Percentiles rank a stretch among this genome's conserved stretches.
phyloP scores from a whole-genome alignment of 2,329 filamentous ascomycete genomes.

The Monilinia laxa region DNA sequence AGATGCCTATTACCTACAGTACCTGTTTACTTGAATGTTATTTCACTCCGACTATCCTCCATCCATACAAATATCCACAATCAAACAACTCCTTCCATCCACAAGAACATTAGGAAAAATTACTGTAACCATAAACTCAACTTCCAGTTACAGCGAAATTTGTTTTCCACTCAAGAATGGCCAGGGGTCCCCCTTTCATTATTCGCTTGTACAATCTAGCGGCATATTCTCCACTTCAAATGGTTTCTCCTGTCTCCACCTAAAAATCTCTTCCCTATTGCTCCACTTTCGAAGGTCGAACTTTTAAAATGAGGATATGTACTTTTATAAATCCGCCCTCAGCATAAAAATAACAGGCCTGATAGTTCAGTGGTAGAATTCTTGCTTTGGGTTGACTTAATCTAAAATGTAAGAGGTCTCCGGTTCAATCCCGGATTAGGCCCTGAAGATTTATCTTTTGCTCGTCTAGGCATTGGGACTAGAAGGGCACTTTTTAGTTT shows the following conservation, averaged over 20 bases:
- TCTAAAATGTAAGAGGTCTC: conserved; percentile 13
- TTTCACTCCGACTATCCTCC: too few relatives aligned
- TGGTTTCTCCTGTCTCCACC: too few relatives aligned
- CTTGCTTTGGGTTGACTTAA: neutral
- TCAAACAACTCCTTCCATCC: too few relatives aligned
- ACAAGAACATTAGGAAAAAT: too few relatives aligned
- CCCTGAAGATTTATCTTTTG: neutral
- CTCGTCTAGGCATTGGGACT: neutral
- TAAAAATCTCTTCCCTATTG: neutral
- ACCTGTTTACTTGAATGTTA: too few relatives aligned
- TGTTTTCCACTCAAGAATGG: neutral
- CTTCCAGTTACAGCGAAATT: too few relatives aligned
- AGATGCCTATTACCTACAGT: too few relatives aligned
- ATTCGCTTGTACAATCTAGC: neutral
- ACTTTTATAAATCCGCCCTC: rapidly evolving
- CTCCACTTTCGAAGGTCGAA: neutral
- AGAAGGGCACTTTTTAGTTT: neutral
- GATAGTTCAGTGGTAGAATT: conserved; percentile 10
- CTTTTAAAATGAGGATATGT: neutral
- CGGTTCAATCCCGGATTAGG: conserved; percentile 16
- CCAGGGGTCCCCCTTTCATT: neutral
- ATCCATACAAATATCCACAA: too few relatives aligned
- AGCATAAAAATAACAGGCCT: neutral
- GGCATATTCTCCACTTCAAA: too few relatives aligned
- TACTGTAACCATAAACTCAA: too few relatives aligned